phyloP scores from a whole-genome alignment of 2,329 filamentous ascomycete species.

The Colletotrichum orbiculare region DNA sequence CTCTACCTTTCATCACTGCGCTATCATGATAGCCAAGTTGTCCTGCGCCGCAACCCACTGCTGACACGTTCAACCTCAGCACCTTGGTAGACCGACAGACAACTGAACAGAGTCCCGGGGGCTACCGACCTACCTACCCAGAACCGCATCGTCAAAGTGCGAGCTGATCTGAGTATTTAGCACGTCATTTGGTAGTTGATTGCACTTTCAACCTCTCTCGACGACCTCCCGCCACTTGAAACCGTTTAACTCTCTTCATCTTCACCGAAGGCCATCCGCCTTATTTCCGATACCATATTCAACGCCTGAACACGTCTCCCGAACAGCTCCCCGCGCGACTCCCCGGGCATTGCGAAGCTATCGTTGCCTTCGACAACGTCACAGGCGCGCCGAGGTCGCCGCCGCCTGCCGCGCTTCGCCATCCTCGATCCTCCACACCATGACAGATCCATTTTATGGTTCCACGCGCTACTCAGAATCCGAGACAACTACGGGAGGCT shows the following conservation, averaged over 20 bases:
- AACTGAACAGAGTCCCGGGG: conserved; percentile 11
- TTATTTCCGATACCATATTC: neutral
- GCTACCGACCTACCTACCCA: conserved; percentile 2
- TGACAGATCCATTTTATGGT: conserved; percentile 57
- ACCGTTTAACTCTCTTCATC: conserved; percentile 1
- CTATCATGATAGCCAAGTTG: conserved; percentile 35
- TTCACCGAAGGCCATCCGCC: neutral
- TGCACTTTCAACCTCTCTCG: conserved; percentile 18
- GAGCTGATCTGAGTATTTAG: conserved; percentile 20
- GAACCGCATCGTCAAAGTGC: conserved; percentile 29
- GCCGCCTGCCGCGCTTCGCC: conserved; percentile 22
- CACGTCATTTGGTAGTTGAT: conserved; percentile 31
- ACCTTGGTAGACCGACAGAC: conserved; percentile 24
- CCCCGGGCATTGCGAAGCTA: conserved; percentile 33
- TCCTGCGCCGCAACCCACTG: conserved; percentile 18
- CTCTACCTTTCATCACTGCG: conserved; percentile 28
- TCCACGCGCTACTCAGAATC: conserved; percentile 48
- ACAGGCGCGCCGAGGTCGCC: conserved; percentile 31
- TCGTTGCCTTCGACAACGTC: conserved; percentile 21
- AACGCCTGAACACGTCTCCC: neutral
- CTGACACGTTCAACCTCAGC: conserved; percentile 16
- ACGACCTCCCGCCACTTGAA: conserved; percentile 9
- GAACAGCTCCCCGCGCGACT: conserved; percentile 30
- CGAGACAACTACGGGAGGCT: conserved; percentile 41
- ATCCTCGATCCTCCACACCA: conserved; percentile 42